Percentiles rank a stretch among this genome's conserved stretches.
Conservation (phyloP, 2,329 filamentous ascomycete genomes). For the Apiospora aurea region DNA sequence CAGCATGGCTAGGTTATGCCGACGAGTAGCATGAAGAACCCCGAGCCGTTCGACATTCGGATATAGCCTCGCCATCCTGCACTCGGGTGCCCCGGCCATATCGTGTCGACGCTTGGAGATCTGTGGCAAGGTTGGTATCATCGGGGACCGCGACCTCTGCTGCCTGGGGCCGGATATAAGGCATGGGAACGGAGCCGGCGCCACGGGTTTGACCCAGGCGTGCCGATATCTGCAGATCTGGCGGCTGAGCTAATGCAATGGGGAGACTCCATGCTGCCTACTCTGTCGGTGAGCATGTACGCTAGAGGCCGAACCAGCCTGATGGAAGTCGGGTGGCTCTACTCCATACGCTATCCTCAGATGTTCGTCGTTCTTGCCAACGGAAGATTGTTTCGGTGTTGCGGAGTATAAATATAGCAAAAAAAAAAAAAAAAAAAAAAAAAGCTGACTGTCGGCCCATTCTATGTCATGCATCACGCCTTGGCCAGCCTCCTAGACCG, state of each 20-base stretch:
- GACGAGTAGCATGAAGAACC: slow-evolving; percentile 59
- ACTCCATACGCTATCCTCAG: too few species aligned
- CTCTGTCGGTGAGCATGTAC: too few species aligned
- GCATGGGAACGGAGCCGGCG: slow-evolving; percentile 42
- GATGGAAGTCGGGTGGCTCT: too few species aligned
- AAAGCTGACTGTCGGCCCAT: slow-evolving; percentile 3
- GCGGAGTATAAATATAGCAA: background rate
- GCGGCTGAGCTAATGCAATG: slow-evolving; percentile 51
- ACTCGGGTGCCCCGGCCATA: slow-evolving; percentile 47
- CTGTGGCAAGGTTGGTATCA: slow-evolving; percentile 54
- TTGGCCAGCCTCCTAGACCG: slow-evolving; percentile 61
- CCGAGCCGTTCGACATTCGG: slow-evolving; percentile 42
- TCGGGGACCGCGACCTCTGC: slow-evolving; percentile 54
- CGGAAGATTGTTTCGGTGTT: too few species aligned
- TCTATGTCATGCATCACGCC: slow-evolving; percentile 55
- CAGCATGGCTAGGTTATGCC: slow-evolving; percentile 52
- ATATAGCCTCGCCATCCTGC: slow-evolving; percentile 33
- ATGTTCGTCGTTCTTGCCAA: too few species aligned
- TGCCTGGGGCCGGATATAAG: slow-evolving; percentile 52
- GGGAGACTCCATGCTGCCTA: slow-evolving; percentile 34
- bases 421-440: slow-evolving; percentile 21
- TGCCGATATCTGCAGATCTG: slow-evolving; percentile 48
- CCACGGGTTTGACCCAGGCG: slow-evolving; percentile 44
- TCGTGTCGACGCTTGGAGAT: slow-evolving; percentile 49
- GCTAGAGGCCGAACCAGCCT: too few species aligned